Evolutionary conservation across 202 grass and related monocot species (phyloP), one percentile per base, ranked within the genome.

Genomic region (Carex arenaria): DNA sequence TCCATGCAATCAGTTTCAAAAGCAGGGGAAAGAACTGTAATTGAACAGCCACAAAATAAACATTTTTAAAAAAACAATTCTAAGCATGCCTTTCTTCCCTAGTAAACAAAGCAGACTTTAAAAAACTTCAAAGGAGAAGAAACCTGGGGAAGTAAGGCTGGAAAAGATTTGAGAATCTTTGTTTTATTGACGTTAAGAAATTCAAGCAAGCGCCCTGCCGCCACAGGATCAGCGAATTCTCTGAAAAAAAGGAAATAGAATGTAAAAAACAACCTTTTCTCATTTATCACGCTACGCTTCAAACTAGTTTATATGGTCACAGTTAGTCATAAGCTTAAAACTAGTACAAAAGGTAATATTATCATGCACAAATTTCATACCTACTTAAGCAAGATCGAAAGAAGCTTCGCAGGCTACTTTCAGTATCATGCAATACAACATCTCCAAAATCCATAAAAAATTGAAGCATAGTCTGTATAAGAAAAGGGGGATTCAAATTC

Each of bases 371-470:
- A 67, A 83, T 74, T 67, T 57, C 85, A 86, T 98, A 93, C 96
- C 91, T 95, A 90, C 91, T 98, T 85, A 98, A 92, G 89, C 96
- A 98, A 90, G 93, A 90, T 60, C 86, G 89, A 78, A 98, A 95
- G 85, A 90, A 95, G 64, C 89, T 86, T 83, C 67, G 89, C 59
- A 98, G 88, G 84, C 93, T 98, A 85, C 89, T 89, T 93, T 98
- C 95, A 57, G 91, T 85, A 89, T 98, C 95, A 60, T 98, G 93
- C 55, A 98, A 82, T 47, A 95, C 93, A 4, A 88, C 95, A 88
- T 95, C 93, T 65, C 95, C 95, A 90, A 98, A 98, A 76, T 98
- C 93, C 85, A 93, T 79, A 78, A 98, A 98, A 90, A 95, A 98
- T 82, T 95, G 95, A 82, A 98, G 78, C 74, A 98, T 93, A 7